Conservation (phyloP, 805 yeast species). For the Metschnikowia henanensis region DNA sequence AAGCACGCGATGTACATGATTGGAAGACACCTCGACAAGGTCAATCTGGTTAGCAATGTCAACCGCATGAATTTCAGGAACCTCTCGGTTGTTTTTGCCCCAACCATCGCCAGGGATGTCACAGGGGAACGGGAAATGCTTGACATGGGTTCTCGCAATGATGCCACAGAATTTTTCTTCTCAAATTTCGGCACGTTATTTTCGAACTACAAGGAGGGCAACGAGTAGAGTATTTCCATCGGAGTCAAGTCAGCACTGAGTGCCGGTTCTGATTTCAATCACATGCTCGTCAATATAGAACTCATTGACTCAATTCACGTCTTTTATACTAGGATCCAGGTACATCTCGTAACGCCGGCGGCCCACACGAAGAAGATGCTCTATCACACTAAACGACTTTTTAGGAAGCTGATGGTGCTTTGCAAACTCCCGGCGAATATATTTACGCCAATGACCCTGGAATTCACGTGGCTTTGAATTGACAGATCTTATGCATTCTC, state of each 20-base stretch:
- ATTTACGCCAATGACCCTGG: constrained; percentile 43
- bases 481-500: constrained; percentile 46
- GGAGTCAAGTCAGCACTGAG: too few species aligned
- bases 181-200: constrained; percentile 45
- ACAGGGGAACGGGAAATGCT: constrained; percentile 78
- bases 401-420: constrained; percentile 58
- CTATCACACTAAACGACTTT: constrained; percentile 83
- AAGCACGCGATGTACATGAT: constrained; percentile 53
- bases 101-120: constrained; percentile 79
- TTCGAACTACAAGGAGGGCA: constrained; percentile 16
- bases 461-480: constrained; percentile 49
- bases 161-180: constrained; percentile 71
- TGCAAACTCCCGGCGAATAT: constrained; percentile 60
- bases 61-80: constrained; percentile 86
- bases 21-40: constrained; percentile 61
- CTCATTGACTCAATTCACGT: constrained; percentile 42
- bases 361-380: constrained; percentile 79
- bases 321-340: constrained; percentile 67
- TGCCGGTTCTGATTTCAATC: neutral
- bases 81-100: constrained; percentile 91
- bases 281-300: neutral
- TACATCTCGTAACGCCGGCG: constrained; percentile 69
- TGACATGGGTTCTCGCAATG: constrained; percentile 82
- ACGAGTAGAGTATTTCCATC: neutral
- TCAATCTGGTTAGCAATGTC: constrained; percentile 49